Evolutionary conservation across 2,329 filamentous ascomycete genomes (phyloP), one percentile per base, ranked within the genome.

Genomic region (Nemania sp.): DNA sequence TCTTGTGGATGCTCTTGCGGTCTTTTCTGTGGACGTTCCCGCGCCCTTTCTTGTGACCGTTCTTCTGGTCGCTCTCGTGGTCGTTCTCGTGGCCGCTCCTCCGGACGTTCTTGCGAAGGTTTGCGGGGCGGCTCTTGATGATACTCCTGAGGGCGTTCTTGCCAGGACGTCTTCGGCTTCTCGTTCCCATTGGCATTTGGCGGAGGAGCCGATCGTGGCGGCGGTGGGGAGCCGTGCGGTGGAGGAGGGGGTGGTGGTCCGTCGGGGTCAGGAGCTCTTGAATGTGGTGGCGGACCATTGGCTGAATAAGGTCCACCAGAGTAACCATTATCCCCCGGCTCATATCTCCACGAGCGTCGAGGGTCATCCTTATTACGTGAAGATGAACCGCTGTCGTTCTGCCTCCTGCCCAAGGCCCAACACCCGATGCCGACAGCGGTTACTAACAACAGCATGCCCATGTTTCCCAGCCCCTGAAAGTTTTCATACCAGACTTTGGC

Each of bases 401-500:
- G 84, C 54, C 80, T 83, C 66, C 85, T 82, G 14, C 88, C 89
- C 62, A 86, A 76, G 2, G 86, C 83, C 91, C 91, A 96, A 3
- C 89, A 90, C 7, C 83, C 86, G 23, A 94, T 74, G 5, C 86
- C 91, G 22, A 96, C 86, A 5, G 83, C 84, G 12, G 90, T 71
- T 22, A 91, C 78, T 24, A 96, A 75, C 59, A 94, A 72, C 26
- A 87, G 72, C 66, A 95, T 84, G 6, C 88, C 89, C 64, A 86
- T 80, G 42, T 88, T 89, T 4, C 89, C 89, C 59, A 89, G 81
- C 31, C 86, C 84, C 61, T 89, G 79, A 43, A 91, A 85, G 50
- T 82, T 80, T 30, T 81, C 75, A 74, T 89, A 86, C 88, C 90
- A 96, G 44, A 80, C 75, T 64, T 83, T 84, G 61, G 93, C 77